Evolutionary conservation across 805 yeast species (phyloP), one percentile per base, ranked within the genome.

Genomic region (Wickerhamiella sorbophila): DNA sequence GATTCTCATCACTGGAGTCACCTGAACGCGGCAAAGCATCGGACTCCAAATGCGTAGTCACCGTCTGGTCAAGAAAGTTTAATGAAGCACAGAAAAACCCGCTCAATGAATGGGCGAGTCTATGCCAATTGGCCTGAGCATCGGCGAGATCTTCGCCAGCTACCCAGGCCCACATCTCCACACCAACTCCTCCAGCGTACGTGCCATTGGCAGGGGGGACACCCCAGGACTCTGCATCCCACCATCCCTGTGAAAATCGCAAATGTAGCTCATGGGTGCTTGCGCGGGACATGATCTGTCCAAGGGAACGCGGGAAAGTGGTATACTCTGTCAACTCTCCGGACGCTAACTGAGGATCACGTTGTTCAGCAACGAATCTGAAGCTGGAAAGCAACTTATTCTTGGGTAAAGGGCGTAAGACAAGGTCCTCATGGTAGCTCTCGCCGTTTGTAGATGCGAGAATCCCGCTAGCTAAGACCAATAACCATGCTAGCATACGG

Each of bases 11-110:
- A 1, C 66, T 59, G 5, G 59, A 44, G 2, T 18, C 46, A 41
- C 20, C 52, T 6, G 37, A 16, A 37, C 47, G 41, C 45, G 47
- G 8, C 42, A 43, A 9, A 60, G 57, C 14, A 47, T 52, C 42
- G 58, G 56, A 47, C 38, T 27, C 48, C 42, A 88, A 85, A 44
- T 66, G 72, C 0, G 94, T 79, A 0, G 97, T 86, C 40, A 73
- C 75, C 2, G 84, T 67, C 21, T 72, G 72, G 56, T 85, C 94
- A 41, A 91, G 78, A 60, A 85, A 86, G 56, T 91, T 87, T 41
- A 91, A 66, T 8, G 95, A 85, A 0, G 97, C 96, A 63, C 98
- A 91, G 59, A 91, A 91, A 52, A 85, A 70, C 1, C 97, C 98
- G 1, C 95, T 80, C 39, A 91, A 64, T 1, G 80, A 71, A 52